Percentiles rank a stretch among this genome's conserved stretches.
Conservation (phyloP, 129 eudicot species). For the Flaveria ramosissima region DNA sequence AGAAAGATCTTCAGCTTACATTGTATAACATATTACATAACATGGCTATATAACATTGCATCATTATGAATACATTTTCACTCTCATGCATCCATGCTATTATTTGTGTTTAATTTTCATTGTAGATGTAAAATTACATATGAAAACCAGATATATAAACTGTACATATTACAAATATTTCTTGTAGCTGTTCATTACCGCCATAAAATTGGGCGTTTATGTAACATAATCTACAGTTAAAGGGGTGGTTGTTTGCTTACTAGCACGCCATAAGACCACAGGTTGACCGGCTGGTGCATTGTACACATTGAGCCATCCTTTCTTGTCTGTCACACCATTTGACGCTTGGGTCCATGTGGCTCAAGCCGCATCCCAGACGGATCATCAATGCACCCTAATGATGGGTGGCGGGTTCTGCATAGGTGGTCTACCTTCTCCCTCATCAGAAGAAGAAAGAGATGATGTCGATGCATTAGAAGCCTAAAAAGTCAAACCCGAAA, state of each 20-base stretch:
- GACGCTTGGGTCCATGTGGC: constrained; percentile 19
- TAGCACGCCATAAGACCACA: not conserved
- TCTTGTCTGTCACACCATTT: not conserved
- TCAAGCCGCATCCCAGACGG: constrained; percentile 13
- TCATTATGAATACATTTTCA: not conserved
- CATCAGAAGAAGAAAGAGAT: constrained; percentile 35
- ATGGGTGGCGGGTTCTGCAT: constrained; percentile 28
- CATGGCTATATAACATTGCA: constrained; percentile 1
- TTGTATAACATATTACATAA: not conserved
- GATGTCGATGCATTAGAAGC: constrained; percentile 35
- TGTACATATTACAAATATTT: constrained; percentile 3
- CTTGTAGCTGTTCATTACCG: constrained; percentile 8
- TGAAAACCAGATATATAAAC: constrained; percentile 18
- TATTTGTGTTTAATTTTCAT: not conserved
- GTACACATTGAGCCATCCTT: not conserved
- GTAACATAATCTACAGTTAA: constrained; percentile 1
- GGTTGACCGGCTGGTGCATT: not conserved
- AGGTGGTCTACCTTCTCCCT: constrained; percentile 30
- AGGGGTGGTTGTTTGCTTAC: constrained; percentile 14
- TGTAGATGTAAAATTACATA: constrained; percentile 9
- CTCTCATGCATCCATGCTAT: not conserved
- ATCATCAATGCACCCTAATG: constrained; percentile 32
- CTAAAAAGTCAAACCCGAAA: constrained; percentile 33
- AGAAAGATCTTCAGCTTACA: too few species aligned
- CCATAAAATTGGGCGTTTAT: constrained; percentile 11